Evolutionary conservation across 768 basidiomycete genomes (phyloP), one percentile per base, ranked within the genome.

Genomic region (Tricholoma sp.): DNA sequence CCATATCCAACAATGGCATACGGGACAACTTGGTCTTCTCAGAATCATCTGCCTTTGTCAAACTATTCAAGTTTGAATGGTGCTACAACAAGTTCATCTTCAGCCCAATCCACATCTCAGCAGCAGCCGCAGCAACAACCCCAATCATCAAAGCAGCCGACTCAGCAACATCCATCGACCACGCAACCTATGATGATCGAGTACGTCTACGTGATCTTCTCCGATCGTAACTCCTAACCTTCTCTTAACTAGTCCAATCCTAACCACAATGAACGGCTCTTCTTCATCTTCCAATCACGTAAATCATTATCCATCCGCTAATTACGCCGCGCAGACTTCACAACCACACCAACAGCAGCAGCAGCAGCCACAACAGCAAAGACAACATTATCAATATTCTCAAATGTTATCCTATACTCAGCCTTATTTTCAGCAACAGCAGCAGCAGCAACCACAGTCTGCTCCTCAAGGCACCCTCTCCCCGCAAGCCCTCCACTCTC

Each of bases 1-100:
- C 77, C 80, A 12, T 84, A 79, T 66, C 80, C 80, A 57, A 75
- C 79, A 6, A 76, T 82, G 63, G 65, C 79, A 1, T 88, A 86
- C 57, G 78, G 80, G n/a, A 62, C 76, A 2, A 63, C 74, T 17
- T 86, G 83, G 83, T 61, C 77, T 1, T 63, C 68, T 17, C 64
- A 74, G 7, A 66, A 68, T 7, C 55, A 70, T 42, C 71, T 89
- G 1, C 89, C 89, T 0, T 67, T 91, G 29, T 89, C 89, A 12
- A 83, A 72, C 57, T 91, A 89, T 58, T 91, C 89, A n/a, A 82
- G 83, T 47, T 70, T 90, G 49, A 89, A 90, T 66, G 88, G 86
- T 13, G 86, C 88, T n/a, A 88, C 86, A 10, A 80, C 74, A 1
- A 70, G 78, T 13, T 68, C 76, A 15, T 59, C 72, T 1, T 68